Percentiles rank a stretch among this genome's conserved stretches.
phyloP scores from a whole-genome alignment of 768 basidiomycete genomes.

The Tylopilus rubrobrunneus region DNA sequence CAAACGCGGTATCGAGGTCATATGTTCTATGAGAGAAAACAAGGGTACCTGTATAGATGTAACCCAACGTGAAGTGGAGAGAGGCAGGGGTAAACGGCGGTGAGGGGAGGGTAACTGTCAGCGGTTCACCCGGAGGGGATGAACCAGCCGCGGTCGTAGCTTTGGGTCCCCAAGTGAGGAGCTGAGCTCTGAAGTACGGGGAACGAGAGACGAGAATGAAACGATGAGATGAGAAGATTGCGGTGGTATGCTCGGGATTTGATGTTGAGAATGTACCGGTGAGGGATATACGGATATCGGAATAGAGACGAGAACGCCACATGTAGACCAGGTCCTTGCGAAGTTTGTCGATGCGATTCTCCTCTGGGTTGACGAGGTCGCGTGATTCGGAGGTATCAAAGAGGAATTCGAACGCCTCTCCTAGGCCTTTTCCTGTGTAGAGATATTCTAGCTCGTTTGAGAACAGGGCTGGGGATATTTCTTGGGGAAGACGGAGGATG shows the following conservation, averaged over 20 bases:
- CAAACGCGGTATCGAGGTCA: conserved; percentile 88
- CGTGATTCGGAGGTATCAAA: conserved; percentile 56
- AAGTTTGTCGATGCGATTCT: conserved; percentile 73
- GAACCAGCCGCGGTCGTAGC: conserved; percentile 27
- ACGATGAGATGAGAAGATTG: conserved; percentile 87
- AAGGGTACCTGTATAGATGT: conserved; percentile 92
- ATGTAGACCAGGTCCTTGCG: conserved; percentile 93
- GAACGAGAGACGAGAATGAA: conserved; percentile 90
- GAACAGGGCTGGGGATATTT: conserved; percentile 77
- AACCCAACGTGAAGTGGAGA: conserved; percentile 90
- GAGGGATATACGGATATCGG: conserved; percentile 82
- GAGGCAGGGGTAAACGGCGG: conserved; percentile 96
- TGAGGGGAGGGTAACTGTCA: conserved; percentile 71
- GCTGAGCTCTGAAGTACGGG: conserved; percentile 78
- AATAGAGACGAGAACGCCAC: conserved; percentile 94
- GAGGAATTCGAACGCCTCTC: conserved; percentile 83
- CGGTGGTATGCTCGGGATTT: conserved; percentile 66
- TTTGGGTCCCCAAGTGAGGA: conserved; percentile 62
- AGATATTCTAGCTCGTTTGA: conserved; percentile 90
- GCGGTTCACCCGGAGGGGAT: conserved; percentile 37
- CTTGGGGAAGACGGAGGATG: conserved; percentile 59
- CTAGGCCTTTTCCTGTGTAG: conserved; percentile 88
- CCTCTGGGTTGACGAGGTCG: conserved; percentile 46
- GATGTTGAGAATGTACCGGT: conserved; percentile 62
- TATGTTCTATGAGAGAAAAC: conserved; percentile 89